These are phyloP conservation scores for Emiliania huxleyi DNA, from an alignment of 78 protist genomes.

Conservation along the genomic window DNA sequence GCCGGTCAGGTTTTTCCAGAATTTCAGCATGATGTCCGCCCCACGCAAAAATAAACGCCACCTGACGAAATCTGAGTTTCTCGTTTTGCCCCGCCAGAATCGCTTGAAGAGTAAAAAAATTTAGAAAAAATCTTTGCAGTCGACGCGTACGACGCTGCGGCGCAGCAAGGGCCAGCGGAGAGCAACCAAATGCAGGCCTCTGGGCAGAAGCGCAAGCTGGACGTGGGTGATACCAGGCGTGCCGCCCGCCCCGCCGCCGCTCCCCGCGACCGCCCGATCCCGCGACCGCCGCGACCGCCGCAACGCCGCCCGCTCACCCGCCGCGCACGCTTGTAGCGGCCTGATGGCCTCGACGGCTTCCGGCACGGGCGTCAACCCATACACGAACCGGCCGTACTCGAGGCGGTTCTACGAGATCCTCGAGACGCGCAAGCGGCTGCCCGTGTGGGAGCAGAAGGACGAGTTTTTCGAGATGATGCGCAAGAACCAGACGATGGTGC, in stretches of 20 bases:
- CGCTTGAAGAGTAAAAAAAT: too few species aligned
- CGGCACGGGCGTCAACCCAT: constrained; percentile 53
- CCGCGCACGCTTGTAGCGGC: neutral
- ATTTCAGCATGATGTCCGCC: too few species aligned
- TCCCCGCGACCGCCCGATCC: neutral
- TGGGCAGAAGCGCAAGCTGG: constrained; percentile 30
- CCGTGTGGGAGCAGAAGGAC: constrained; percentile 74
- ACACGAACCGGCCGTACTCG: constrained; percentile 68
- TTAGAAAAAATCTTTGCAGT: too few species aligned
- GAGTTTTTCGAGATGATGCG: constrained; percentile 60
- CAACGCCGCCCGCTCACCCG: neutral
- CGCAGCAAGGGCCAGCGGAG: too few species aligned
- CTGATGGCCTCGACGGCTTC: neutral
- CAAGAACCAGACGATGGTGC: constrained; percentile 77
- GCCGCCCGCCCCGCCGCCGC: too few species aligned
- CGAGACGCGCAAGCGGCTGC: constrained; percentile 45
- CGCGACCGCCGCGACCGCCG: neutral
- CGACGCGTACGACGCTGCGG: too few species aligned
- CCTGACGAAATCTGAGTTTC: too few species aligned
- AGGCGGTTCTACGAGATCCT: constrained; percentile 76
- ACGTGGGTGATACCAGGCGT: neutral
- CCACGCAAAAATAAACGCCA: too few species aligned
- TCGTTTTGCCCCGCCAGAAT: too few species aligned
- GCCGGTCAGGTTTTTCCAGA: too few species aligned
- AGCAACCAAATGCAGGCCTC: too few species aligned